phyloP scores from a whole-genome alignment of 148 eudicot genomes.

The Rhododendron henanense region DNA sequence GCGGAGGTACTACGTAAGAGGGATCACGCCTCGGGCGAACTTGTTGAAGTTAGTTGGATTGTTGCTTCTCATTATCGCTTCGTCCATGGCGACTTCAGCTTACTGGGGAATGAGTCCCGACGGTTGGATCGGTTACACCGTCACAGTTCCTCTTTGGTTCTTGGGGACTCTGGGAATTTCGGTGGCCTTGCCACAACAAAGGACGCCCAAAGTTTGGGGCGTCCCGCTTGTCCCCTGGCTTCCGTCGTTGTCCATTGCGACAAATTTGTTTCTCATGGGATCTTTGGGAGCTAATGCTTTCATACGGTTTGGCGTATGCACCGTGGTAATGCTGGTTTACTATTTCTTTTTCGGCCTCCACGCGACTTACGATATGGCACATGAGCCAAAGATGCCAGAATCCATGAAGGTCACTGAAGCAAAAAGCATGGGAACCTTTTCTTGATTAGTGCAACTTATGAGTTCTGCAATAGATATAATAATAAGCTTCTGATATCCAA shows the following conservation, averaged over 20 bases:
- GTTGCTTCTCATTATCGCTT: conserved; percentile 37
- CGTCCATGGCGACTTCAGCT: conserved; percentile 48
- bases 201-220: conserved; percentile 65
- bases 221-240: conserved; percentile 73
- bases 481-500: background rate
- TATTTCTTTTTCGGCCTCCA: conserved; percentile 44
- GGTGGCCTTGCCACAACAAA: conserved; percentile 39
- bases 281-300: conserved; percentile 36
- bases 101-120: conserved; percentile 42
- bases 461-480: background rate
- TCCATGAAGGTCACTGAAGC: conserved; percentile 2
- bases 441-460: background rate
- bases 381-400: conserved; percentile 14
- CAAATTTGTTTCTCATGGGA: conserved; percentile 67
- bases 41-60: conserved; percentile 28
- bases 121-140: conserved; percentile 45
- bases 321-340: conserved; percentile 35
- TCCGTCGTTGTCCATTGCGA: conserved; percentile 57
- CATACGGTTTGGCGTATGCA: conserved; percentile 37
- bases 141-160: conserved; percentile 55
- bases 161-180: conserved; percentile 47
- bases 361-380: conserved; percentile 48
- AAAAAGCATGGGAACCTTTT: background rate
- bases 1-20: conserved; percentile 52
- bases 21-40: conserved; percentile 33